Evolutionary conservation across 148 eudicot species (phyloP).

Genomic region (Nepenthes gracilis): DNA sequence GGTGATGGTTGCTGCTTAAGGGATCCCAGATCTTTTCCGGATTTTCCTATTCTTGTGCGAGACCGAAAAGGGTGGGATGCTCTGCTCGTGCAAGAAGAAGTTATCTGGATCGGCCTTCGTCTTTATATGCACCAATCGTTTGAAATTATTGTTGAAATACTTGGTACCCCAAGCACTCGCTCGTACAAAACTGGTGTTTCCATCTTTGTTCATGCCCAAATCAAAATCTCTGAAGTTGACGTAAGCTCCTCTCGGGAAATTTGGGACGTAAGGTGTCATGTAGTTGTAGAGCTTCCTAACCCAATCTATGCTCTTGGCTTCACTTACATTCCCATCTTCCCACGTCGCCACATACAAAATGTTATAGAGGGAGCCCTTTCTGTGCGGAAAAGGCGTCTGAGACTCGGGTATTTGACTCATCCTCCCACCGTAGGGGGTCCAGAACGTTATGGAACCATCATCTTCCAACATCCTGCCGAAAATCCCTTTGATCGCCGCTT

Average conservation of each 20-base stretch:
- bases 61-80: conserved; percentile 20
- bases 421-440: conserved; percentile 20
- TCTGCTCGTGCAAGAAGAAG: conserved; percentile 13
- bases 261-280: conserved; percentile 24
- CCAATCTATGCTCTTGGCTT: conserved; percentile 2
- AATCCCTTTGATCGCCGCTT: conserved; percentile 8
- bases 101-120: too few species aligned
- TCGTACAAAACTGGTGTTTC: conserved; percentile 17
- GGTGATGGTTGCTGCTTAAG: too few species aligned
- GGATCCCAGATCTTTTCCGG: too few species aligned
- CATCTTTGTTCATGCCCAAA: conserved; percentile 13
- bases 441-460: conserved; percentile 12
- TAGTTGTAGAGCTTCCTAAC: conserved; percentile 14
- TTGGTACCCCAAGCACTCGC: conserved; percentile 12
- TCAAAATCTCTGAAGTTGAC: conserved; percentile 27
- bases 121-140: conserved; percentile 16
- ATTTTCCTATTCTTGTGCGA: too few species aligned
- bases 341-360: conserved; percentile 20
- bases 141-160: conserved; percentile 9
- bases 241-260: conserved; percentile 19
- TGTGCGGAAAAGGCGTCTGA: conserved; percentile 25
- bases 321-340: conserved; percentile 14
- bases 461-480: conserved; percentile 16
- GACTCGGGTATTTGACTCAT: conserved; percentile 13
- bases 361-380: conserved; percentile 17